phyloP scores from a whole-genome alignment of 495 filamentous ascomycete genomes.

The Neurospora hispaniola region DNA sequence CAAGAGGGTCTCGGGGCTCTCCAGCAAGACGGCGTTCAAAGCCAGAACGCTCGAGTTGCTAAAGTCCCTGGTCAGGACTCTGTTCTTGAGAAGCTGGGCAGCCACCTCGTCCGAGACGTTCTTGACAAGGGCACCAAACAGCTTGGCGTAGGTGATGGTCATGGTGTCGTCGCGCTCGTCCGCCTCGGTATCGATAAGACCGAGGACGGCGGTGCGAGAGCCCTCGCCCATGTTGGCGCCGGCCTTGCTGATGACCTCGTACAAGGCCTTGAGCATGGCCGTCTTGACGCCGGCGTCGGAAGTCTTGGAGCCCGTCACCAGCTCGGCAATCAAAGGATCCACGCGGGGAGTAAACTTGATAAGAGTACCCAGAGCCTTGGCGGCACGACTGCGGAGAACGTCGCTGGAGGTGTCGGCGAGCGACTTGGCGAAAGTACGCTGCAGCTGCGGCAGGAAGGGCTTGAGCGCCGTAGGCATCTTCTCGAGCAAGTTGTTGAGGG shows the following conservation, averaged over 20 bases:
- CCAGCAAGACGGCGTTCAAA: constrained; percentile 77
- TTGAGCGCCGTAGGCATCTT: constrained; percentile 95
- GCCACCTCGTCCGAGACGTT: constrained; percentile 61
- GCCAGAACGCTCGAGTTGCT: constrained; percentile 60
- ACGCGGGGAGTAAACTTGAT: constrained; percentile 95
- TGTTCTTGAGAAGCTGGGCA: constrained; percentile 62
- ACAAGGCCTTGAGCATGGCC: constrained; percentile 95
- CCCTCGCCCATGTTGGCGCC: constrained; percentile 88
- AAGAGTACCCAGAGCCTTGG: constrained; percentile 90
- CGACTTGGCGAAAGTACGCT: constrained; percentile 92
- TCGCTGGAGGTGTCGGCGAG: constrained; percentile 91
- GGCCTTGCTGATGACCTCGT: constrained; percentile 91
- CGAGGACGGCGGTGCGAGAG: constrained; percentile 69
- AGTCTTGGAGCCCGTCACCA: constrained; percentile 89
- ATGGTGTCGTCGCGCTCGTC: constrained; percentile 65
- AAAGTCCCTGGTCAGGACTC: constrained; percentile 62
- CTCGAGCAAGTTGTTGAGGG: constrained; percentile 87
- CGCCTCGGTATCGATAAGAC: constrained; percentile 72
- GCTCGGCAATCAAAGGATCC: constrained; percentile 74
- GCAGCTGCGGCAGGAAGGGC: constrained; percentile 92
- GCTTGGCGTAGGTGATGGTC: constrained; percentile 75
- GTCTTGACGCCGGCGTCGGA: constrained; percentile 79
- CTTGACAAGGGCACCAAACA: constrained; percentile 82
- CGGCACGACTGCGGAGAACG: constrained; percentile 72
- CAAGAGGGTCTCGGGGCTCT: constrained; percentile 58